phyloP scores from a whole-genome alignment of 1,284 basidiomycete species.

The Fistulina hepatica region DNA sequence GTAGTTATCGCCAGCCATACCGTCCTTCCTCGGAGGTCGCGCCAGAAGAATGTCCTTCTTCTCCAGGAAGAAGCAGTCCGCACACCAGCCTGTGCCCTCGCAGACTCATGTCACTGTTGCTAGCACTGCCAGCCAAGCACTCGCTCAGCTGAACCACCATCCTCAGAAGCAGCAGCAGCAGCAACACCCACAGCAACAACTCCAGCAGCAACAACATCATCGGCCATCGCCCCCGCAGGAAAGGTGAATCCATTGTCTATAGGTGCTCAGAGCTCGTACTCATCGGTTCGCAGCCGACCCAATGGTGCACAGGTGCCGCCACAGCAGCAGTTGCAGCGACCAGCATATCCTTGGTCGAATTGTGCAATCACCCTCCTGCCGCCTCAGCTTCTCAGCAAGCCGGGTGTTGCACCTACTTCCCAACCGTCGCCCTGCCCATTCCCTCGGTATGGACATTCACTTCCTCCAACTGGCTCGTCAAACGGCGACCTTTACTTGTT shows the following conservation, averaged over 20 bases:
- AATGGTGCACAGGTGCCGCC: constrained; percentile 17
- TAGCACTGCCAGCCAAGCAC: constrained; percentile 52
- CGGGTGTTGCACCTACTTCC: constrained; percentile 45
- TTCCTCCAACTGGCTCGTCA: constrained; percentile 67
- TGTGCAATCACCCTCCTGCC: constrained; percentile 57
- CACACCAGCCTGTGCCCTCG: constrained; percentile 27
- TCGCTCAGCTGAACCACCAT: constrained; percentile 41
- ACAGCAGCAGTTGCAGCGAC: constrained; percentile 35
- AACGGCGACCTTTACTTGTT: constrained; percentile 93
- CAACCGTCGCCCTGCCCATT: constrained; percentile 77
- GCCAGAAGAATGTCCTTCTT: constrained; percentile 81
- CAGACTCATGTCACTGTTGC: constrained; percentile 39
- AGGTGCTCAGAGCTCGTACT: constrained; percentile 16
- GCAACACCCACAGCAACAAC: constrained; percentile 16
- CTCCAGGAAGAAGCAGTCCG: constrained; percentile 63
- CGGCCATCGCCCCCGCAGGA: constrained; percentile 9
- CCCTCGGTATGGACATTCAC: constrained; percentile 93
- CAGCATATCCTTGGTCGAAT: constrained; percentile 71
- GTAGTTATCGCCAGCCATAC: constrained; percentile 23
- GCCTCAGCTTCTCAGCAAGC: constrained; percentile 50
- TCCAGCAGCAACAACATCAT: constrained; percentile 15
- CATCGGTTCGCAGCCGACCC: constrained; percentile 15
- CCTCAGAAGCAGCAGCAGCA: constrained; percentile 20
- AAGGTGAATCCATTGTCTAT: constrained; percentile 10
- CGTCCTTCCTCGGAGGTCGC: constrained; percentile 25